Evolutionary conservation across 768 basidiomycete genomes (phyloP).

Genomic region (Podaxis carcinomalis): DNA sequence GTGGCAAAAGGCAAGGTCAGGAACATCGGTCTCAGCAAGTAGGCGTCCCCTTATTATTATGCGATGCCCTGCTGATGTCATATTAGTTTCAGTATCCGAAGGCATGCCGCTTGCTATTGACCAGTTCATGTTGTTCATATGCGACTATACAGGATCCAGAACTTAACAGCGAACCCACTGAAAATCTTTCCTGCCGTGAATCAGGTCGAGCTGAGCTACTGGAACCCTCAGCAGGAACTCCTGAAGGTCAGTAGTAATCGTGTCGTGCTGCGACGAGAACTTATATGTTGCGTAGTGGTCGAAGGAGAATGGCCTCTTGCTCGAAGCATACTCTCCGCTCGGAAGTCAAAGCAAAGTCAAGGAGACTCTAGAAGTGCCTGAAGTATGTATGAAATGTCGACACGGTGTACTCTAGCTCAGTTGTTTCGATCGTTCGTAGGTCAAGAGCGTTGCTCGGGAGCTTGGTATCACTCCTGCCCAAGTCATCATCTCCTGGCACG

Average conservation of each 20-base stretch:
- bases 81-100: slow-evolving; percentile 57
- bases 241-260: slow-evolving; percentile 38
- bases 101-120: slow-evolving; percentile 20
- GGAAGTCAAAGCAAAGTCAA: slow-evolving; percentile 58
- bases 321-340: slow-evolving; percentile 77
- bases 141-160: slow-evolving; percentile 41
- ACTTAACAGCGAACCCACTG: slow-evolving; percentile 56
- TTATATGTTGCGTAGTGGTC: slow-evolving; percentile 45
- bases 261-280: not conserved
- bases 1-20: slow-evolving; percentile 72
- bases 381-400: slow-evolving; percentile 26
- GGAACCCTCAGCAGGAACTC: slow-evolving; percentile 75
- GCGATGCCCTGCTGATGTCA: not conserved
- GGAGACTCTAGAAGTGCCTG: slow-evolving; percentile 53
- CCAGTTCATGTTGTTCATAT: not conserved
- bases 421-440: slow-evolving; percentile 22
- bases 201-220: slow-evolving; percentile 76
- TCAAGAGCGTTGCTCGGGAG: slow-evolving; percentile 53
- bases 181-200: slow-evolving; percentile 67
- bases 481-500: slow-evolving; percentile 71
- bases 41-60: slow-evolving; percentile 3
- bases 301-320: slow-evolving; percentile 56
- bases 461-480: slow-evolving; percentile 73
- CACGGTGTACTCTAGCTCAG: not conserved
- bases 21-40: slow-evolving; percentile 87